A percentile compares a stretch with the other conserved stretches of the same genome.
Conservation (phyloP, 345 rosid species). For the Carallia brachiata region DNA sequence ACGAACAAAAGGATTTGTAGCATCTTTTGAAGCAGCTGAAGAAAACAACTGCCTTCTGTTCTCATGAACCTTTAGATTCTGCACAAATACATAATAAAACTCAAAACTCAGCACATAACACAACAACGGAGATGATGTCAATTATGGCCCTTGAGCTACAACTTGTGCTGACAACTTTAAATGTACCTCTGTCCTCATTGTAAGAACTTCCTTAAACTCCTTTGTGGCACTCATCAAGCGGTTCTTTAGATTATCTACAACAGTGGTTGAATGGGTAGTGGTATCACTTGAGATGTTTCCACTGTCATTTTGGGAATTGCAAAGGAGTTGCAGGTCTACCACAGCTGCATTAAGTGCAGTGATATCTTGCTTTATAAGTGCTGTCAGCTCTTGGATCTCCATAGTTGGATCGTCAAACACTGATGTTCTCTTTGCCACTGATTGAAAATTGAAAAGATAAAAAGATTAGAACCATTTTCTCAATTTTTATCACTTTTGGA, state of each 20-base stretch:
- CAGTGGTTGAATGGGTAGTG: slow-evolving; percentile 65
- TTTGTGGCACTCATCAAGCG: slow-evolving; percentile 79
- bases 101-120: too few relatives aligned
- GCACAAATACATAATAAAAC: slow-evolving; percentile 16
- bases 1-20: slow-evolving; percentile 69
- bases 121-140: too few relatives aligned
- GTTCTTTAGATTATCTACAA: slow-evolving; percentile 72
- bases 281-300: slow-evolving; percentile 62
- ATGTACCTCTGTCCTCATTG: slow-evolving; percentile 75
- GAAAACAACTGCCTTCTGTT: slow-evolving; percentile 77
- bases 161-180: not conserved
- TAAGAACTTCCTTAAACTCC: slow-evolving; percentile 84
- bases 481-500: not conserved
- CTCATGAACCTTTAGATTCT: slow-evolving; percentile 81
- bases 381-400: slow-evolving; percentile 83
- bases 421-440: slow-evolving; percentile 85
- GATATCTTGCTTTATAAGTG: slow-evolving; percentile 77
- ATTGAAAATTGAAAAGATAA: slow-evolving; percentile 6
- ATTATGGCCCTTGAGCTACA: not conserved
- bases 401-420: slow-evolving; percentile 80
- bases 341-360: slow-evolving; percentile 75
- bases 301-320: slow-evolving; percentile 58
- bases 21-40: slow-evolving; percentile 60
- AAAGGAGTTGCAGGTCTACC: slow-evolving; percentile 66
- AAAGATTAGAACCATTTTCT: not conserved